phyloP scores from a whole-genome alignment of 2,329 filamentous ascomycete genomes.

The Leptographium procerum region DNA sequence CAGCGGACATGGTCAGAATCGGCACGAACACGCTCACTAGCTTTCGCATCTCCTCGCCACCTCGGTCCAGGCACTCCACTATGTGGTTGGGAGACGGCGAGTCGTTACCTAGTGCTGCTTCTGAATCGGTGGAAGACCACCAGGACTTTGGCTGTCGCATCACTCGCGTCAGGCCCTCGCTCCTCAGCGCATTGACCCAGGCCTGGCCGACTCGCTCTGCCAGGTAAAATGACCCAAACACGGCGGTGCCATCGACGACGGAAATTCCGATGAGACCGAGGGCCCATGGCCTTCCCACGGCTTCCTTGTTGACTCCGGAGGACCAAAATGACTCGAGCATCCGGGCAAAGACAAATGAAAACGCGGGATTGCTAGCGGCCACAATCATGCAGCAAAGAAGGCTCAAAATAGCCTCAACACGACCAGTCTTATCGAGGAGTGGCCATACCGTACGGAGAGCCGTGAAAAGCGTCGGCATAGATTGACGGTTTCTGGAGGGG shows the following conservation, averaged over 20 bases:
- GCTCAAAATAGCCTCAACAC: constrained; percentile 45
- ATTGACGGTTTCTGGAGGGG: no score
- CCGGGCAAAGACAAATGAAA: constrained; percentile 64
- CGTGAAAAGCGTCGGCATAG: background rate
- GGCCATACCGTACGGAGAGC: constrained; percentile 53
- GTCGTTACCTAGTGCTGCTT: constrained; percentile 24
- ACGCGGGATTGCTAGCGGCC: constrained; percentile 53
- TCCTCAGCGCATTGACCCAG: constrained; percentile 66
- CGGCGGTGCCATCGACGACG: constrained; percentile 50
- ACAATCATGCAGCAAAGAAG: constrained; percentile 51
- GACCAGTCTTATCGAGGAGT: constrained; percentile 38
- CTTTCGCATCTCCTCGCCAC: constrained; percentile 79
- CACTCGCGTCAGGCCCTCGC: constrained; percentile 55
- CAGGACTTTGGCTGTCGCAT: constrained; percentile 66
- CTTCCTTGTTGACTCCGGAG: constrained; percentile 23
- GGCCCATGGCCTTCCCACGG: constrained; percentile 53
- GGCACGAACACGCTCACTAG: constrained; percentile 69
- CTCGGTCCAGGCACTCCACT: constrained; percentile 62
- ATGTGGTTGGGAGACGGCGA: constrained; percentile 51
- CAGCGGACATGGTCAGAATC: constrained; percentile 51
- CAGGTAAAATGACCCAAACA: constrained; percentile 57
- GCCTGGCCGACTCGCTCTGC: constrained; percentile 60
- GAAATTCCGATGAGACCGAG: constrained; percentile 59
- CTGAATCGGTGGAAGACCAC: constrained; percentile 38
- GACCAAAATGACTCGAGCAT: constrained; percentile 61